phyloP scores from a whole-genome alignment of 768 basidiomycete genomes.

The Dioszegia crocea region DNA sequence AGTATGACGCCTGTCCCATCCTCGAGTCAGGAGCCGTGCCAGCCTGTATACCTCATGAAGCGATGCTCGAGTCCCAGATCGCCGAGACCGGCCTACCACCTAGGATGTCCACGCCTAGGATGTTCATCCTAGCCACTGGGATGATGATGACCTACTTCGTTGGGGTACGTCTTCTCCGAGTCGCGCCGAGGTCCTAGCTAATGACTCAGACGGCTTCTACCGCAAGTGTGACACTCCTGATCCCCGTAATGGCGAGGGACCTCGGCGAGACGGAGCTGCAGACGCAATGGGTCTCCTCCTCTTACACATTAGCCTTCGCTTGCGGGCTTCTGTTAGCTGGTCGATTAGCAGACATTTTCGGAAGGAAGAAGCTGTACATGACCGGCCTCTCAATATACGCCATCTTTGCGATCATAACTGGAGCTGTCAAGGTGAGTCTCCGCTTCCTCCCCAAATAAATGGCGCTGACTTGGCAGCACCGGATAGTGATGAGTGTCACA shows the following conservation, averaged over 20 bases:
- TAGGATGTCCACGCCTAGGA: slow-evolving; percentile 3
- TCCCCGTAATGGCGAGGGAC: slow-evolving; percentile 18
- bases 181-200: background rate
- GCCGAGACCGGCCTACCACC: background rate
- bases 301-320: slow-evolving; percentile 12
- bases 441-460: too few relatives aligned
- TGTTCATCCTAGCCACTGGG: background rate
- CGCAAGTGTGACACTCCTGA: slow-evolving; percentile 6
- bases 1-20: background rate
- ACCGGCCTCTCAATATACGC: slow-evolving; percentile 58
- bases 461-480: slow-evolving; percentile 8
- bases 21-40: background rate
- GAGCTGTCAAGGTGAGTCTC: slow-evolving; percentile 3
- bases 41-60: background rate
- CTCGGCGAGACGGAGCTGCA: slow-evolving; percentile 13
- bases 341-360: slow-evolving; percentile 53
- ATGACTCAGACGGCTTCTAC: background rate
- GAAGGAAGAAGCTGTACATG: slow-evolving; percentile 66
- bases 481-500: slow-evolving; percentile 23
- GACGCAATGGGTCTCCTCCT: slow-evolving; percentile 26
- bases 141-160: slow-evolving; percentile 29
- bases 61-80: background rate
- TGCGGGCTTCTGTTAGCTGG: slow-evolving; percentile 36
- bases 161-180: slow-evolving; percentile 10
- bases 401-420: slow-evolving; percentile 56